Base-by-base conservation (phyloP, 768 basidiomycete genomes). In the Boletus barrowsii region DNA sequence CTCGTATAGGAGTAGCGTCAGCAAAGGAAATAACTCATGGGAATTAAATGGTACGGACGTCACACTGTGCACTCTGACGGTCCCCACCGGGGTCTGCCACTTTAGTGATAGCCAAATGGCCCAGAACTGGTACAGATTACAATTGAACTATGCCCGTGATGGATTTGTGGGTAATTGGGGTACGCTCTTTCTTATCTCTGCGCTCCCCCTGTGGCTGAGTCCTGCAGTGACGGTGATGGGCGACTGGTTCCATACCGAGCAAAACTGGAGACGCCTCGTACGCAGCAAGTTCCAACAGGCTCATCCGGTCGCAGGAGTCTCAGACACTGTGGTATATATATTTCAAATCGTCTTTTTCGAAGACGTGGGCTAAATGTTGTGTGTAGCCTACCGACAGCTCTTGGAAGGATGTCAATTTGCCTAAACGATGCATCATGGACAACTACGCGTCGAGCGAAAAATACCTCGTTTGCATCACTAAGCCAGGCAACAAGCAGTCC, bases 251-350 rank as follows among this genome's bases (percentile, higher is more conserved):
- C 14, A 20, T 2, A 57, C 51, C 1, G 36, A 29, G 10, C 36
- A n/a, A 10, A 42, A n/a, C 6, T 57, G 56, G 56, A 52, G 56
- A 22, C 56, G 56, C 8, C 39, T 57, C 17, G 22, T 33, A 26
- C 26, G 11, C 5, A 42, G 42, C 3, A 53, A 49, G 37, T n/a
- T 59, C 54, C 20, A 57, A 53, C 26, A 49, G n/a, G 49, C n/a
- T 4, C 18, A 15, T 29, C 20, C 36, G 20, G n/a, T 50, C 11
- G 39, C 22, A 29, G 35, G 26, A 15, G 18, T 44, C 5, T 14
- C 26, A n/a, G 39, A 4, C 17, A 8, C 13, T 10, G 13, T 46
- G 29, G 47, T 50, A 22, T 10, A 29, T 29, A 11, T 24, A 11
- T 29, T 22, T 8, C 39, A 15, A 3, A n/a, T 11, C 18, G 13